Percentiles rank a stretch among this genome's conserved stretches.
Conservation (phyloP, 108 stramenopile genomes). For the Seminavis robusta region DNA sequence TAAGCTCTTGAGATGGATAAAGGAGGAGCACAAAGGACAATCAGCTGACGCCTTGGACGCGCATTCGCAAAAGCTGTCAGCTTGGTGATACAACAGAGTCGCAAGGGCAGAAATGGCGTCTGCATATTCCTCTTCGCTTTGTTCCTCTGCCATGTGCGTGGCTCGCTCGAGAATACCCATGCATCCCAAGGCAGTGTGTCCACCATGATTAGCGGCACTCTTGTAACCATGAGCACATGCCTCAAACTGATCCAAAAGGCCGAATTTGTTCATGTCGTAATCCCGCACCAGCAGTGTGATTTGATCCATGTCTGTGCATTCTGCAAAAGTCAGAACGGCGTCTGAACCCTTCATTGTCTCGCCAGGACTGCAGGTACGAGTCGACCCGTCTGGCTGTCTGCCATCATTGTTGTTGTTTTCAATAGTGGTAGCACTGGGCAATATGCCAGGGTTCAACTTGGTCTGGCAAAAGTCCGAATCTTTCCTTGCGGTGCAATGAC, state of each 20-base stretch:
- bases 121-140: conserved; percentile 34
- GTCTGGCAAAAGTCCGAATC: conserved; percentile 41
- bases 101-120: conserved; percentile 72
- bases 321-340: conserved; percentile 58
- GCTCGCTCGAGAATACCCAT: conserved; percentile 76
- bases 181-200: conserved; percentile 74
- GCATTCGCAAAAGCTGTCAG: conserved; percentile 80
- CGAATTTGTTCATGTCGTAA: conserved; percentile 89
- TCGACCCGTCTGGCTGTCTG: conserved; percentile 10
- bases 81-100: conserved; percentile 58
- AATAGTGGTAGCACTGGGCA: too few relatives aligned
- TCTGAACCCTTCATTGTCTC: conserved; percentile 57
- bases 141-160: conserved; percentile 35
- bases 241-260: conserved; percentile 81
- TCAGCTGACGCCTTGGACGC: conserved; percentile 42
- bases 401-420: conserved; percentile 23
- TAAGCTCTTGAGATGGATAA: conserved; percentile 80
- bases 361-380: conserved; percentile 56
- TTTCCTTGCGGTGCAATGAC: conserved; percentile 61
- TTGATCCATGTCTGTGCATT: conserved; percentile 65
- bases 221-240: conserved; percentile 72
- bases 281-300: conserved; percentile 68
- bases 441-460: conserved; percentile 33
- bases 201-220: conserved; percentile 55
- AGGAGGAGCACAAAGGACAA: conserved; percentile 70